Conservation (phyloP, 140 eudicot genomes). For the Ambrosia hybrid region DNA sequence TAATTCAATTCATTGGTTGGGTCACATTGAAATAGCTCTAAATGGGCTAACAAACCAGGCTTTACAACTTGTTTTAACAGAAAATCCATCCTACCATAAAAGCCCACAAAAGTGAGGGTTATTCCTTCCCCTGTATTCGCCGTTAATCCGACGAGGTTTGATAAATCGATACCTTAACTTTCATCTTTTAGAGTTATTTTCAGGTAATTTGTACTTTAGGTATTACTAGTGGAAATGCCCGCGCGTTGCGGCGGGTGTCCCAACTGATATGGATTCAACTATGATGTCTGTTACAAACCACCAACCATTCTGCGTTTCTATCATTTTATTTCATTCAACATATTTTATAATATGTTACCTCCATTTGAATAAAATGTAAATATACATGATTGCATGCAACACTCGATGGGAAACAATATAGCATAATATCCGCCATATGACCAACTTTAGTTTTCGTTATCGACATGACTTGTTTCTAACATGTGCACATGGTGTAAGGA, state of each 20-base stretch:
- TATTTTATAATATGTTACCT: too few relatives aligned
- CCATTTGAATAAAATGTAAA: too few relatives aligned
- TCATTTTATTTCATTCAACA: too few relatives aligned
- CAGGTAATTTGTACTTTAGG: not conserved
- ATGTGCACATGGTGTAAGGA: constrained; percentile 83
- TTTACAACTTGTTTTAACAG: too few relatives aligned
- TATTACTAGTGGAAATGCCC: not conserved
- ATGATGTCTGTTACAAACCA: too few relatives aligned
- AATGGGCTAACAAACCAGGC: not conserved
- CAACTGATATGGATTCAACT: too few relatives aligned
- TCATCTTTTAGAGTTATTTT: constrained; percentile 4
- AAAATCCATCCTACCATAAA: not conserved
- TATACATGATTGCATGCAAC: too few relatives aligned
- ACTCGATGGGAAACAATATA: too few relatives aligned
- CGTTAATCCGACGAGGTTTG: constrained; percentile 8
- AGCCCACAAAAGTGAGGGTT: constrained; percentile 19
- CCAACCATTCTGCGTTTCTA: too few relatives aligned
- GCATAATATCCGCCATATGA: too few relatives aligned
- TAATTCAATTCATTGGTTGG: not conserved
- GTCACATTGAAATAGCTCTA: not conserved
- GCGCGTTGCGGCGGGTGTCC: too few relatives aligned
- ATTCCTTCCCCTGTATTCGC: too few relatives aligned
- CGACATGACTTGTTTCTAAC: constrained; percentile 54
- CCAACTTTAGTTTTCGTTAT: constrained; percentile 36
- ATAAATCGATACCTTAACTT: not conserved